Conservation (phyloP, 805 yeast genomes). For the Yamadazyma endophytica region DNA sequence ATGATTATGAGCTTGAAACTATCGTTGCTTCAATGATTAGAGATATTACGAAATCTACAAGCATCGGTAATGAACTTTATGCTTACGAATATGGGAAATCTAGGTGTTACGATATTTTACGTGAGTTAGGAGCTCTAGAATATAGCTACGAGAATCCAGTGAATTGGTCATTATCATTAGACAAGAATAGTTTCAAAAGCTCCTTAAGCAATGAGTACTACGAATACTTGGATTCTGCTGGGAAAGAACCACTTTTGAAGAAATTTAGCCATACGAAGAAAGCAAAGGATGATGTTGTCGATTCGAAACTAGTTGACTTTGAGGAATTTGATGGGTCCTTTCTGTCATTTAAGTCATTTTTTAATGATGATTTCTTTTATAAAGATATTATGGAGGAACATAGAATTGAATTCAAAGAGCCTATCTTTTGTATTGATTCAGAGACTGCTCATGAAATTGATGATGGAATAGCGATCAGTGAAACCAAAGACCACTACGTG, state of each 20-base stretch:
- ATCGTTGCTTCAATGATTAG: conserved; percentile 35
- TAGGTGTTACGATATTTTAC: conserved; percentile 47
- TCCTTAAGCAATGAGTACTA: conserved; percentile 3
- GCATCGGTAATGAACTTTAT: conserved; percentile 2
- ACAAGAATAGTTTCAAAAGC: conserved; percentile 2
- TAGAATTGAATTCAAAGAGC: conserved; percentile 43
- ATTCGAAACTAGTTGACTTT: no score
- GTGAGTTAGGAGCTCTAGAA: conserved; percentile 20
- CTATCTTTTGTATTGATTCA: conserved; percentile 81
- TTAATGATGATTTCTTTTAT: conserved; percentile 19
- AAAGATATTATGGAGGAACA: conserved; percentile 23
- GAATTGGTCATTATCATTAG: conserved; percentile 37
- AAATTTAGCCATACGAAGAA: no score
- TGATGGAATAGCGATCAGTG: conserved; percentile 75
- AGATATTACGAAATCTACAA: conserved; percentile 19
- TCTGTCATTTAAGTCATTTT: background rate
- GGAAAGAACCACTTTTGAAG: background rate
- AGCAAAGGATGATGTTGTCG: no score
- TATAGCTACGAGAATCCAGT: conserved; percentile 43
- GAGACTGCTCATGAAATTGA: conserved; percentile 84
- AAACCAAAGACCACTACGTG: conserved; percentile 24
- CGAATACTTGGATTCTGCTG: conserved; percentile 3
- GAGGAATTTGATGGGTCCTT: conserved; percentile 1
- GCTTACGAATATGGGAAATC: conserved; percentile 47
- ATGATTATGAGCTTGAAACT: conserved; percentile 45